Evolutionary conservation across 352 stramenopile genomes (phyloP).

Genomic region (Pythium grandisporangium): DNA sequence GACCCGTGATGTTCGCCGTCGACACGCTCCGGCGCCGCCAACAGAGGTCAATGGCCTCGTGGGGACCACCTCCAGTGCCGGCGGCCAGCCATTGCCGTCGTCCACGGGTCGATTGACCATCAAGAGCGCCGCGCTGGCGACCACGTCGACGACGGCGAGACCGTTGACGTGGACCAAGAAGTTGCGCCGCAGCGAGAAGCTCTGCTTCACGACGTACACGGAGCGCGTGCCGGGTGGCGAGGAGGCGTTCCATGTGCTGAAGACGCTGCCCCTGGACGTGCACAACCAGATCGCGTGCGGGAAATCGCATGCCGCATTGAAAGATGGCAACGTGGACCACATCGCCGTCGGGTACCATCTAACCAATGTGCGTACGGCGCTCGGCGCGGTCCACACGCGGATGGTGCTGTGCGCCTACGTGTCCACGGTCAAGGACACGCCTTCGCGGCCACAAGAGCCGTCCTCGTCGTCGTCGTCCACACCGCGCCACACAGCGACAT

Average conservation of each 20-base stretch:
- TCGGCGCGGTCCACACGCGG: constrained; percentile 39
- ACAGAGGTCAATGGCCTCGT: too few species aligned
- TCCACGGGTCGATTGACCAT: constrained; percentile 17
- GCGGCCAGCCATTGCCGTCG: constrained; percentile 1
- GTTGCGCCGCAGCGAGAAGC: constrained; percentile 28
- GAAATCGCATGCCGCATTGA: constrained; percentile 14
- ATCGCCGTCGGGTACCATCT: constrained; percentile 62
- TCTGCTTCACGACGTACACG: constrained; percentile 55
- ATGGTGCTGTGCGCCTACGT: constrained; percentile 55
- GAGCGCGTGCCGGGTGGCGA: constrained; percentile 23
- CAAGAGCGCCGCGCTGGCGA: constrained; percentile 35
- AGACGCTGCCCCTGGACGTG: constrained; percentile 37
- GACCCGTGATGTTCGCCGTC: constrained; percentile 6
- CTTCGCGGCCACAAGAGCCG: too few species aligned
- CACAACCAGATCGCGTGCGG: constrained; percentile 24
- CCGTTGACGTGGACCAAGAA: constrained; percentile 16
- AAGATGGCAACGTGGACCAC: constrained; percentile 29
- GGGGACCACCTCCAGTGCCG: too few species aligned
- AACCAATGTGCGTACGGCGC: constrained; percentile 26
- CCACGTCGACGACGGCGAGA: constrained; percentile 17
- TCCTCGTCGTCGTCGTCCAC: too few species aligned
- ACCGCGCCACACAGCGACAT: background rate
- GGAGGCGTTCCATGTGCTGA: constrained; percentile 58
- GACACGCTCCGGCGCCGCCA: background rate
- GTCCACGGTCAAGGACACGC: too few species aligned